phyloP scores from a whole-genome alignment of 1,284 basidiomycete species.

The Prillingera fragicola region DNA sequence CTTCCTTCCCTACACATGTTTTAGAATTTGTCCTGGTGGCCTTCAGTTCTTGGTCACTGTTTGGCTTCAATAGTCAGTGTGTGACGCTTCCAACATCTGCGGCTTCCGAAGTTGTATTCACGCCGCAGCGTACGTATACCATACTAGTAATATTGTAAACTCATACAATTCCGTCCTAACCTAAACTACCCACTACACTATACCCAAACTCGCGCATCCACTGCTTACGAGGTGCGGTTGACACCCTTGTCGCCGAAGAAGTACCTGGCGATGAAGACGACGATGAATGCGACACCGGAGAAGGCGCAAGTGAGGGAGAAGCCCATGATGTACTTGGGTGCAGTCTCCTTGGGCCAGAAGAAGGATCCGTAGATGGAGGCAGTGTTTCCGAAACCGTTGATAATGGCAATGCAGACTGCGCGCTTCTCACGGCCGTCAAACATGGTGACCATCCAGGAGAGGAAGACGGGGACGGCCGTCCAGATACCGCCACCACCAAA shows the following conservation, averaged over 20 bases:
- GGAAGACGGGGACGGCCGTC: conserved; percentile 20
- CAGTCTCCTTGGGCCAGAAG: conserved; percentile 20
- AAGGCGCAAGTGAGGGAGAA: conserved; percentile 30
- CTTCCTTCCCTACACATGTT: too few species aligned
- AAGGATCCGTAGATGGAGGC: conserved; percentile 21
- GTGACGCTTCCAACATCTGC: too few species aligned
- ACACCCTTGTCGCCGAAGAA: conserved; percentile 32
- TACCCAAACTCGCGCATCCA: too few species aligned
- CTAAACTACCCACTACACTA: too few species aligned
- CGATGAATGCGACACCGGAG: conserved; percentile 23
- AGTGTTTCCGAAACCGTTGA: conserved; percentile 17
- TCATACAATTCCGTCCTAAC: too few species aligned
- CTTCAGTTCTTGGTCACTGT: too few species aligned
- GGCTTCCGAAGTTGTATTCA: too few species aligned
- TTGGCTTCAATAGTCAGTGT: too few species aligned
- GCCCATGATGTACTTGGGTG: conserved; percentile 16
- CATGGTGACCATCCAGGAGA: conserved; percentile 21
- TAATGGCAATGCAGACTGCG: conserved; percentile 20
- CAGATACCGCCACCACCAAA: conserved; percentile 23
- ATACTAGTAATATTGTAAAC: too few species aligned
- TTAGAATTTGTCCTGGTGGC: too few species aligned
- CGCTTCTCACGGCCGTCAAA: conserved; percentile 19
- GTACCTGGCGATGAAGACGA: conserved; percentile 25
- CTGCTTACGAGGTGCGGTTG: conserved; percentile 1
- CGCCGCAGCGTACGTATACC: too few species aligned